Conservation (phyloP, 1,139 yeast species). For the Komagataea norvegica region DNA sequence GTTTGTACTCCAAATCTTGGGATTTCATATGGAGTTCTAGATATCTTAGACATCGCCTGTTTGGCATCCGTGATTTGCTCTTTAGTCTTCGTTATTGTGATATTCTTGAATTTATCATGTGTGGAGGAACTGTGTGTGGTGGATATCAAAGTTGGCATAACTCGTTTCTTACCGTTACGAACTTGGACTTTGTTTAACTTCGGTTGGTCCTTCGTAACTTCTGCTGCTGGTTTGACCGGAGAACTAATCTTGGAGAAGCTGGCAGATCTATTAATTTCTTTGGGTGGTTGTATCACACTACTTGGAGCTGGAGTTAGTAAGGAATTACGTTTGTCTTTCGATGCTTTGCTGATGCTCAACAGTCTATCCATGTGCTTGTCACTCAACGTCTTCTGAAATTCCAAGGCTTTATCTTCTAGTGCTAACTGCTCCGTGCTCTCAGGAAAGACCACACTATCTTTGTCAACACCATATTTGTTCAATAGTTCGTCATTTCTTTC, state of each 20-base stretch:
- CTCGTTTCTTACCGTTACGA: constrained; percentile 72
- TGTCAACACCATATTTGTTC: constrained; percentile 81
- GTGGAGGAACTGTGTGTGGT: constrained; percentile 22
- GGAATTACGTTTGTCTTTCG: constrained; percentile 2
- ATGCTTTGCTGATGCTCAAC: constrained; percentile 29
- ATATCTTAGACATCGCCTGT: constrained; percentile 20
- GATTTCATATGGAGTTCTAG: constrained; percentile 29
- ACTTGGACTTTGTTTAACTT: constrained; percentile 29
- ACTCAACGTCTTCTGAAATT: constrained; percentile 26
- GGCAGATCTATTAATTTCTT: neutral
- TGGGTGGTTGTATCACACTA: neutral
- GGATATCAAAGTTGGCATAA: constrained; percentile 74
- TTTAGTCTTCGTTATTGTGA: constrained; percentile 12
- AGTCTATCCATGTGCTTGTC: constrained; percentile 36
- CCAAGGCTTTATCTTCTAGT: constrained; percentile 60
- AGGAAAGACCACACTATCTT: constrained; percentile 79
- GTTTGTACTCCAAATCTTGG: constrained; percentile 38
- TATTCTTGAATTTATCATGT: constrained; percentile 16
- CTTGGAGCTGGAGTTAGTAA: neutral
- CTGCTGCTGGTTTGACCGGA: constrained; percentile 1
- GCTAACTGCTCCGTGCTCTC: constrained; percentile 77
- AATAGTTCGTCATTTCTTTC: constrained; percentile 67
- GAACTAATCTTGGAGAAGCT: constrained; percentile 2
- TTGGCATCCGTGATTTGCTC: constrained; percentile 9
- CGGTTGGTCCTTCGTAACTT: constrained; percentile 20